phyloP scores from a whole-genome alignment of 139 green algal genomes.

The Chlamydomonas asymmetrica region DNA sequence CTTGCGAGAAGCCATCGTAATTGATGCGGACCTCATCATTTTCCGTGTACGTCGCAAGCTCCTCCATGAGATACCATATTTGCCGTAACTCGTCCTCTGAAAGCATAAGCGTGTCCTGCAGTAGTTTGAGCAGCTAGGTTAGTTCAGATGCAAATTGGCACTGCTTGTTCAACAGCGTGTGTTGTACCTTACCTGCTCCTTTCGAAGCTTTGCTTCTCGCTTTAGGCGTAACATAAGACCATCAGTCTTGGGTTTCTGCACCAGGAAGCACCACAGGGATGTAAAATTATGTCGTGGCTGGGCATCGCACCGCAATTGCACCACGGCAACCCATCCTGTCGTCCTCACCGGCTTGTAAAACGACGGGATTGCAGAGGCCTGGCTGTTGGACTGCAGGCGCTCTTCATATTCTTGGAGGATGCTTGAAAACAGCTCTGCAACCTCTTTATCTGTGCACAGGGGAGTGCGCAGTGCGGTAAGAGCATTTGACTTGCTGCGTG shows the following conservation, averaged over 20 bases:
- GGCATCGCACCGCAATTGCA: neutral
- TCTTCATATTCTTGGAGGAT: conserved; percentile 20
- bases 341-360: conserved; percentile 44
- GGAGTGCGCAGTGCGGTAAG: too few species aligned
- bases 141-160: too few species aligned
- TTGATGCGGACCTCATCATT: conserved; percentile 53
- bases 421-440: neutral
- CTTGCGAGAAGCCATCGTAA: conserved; percentile 71
- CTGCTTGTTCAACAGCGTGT: neutral
- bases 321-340: neutral
- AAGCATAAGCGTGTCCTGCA: conserved; percentile 24
- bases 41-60: conserved; percentile 16
- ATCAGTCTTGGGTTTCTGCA: conserved; percentile 34
- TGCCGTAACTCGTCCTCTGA: conserved; percentile 35
- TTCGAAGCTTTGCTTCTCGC: conserved; percentile 29
- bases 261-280: neutral
- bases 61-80: conserved; percentile 43
- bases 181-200: conserved; percentile 33
- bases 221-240: conserved; percentile 18
- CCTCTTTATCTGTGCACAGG: conserved; percentile 30
- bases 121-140: neutral
- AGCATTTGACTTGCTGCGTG: too few species aligned
- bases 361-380: conserved; percentile 12
- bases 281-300: neutral
- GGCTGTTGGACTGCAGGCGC: neutral